Evolutionary conservation across 352 stramenopile species (phyloP), one percentile per base, ranked within the genome.

Genomic region (Pythium biforme): DNA sequence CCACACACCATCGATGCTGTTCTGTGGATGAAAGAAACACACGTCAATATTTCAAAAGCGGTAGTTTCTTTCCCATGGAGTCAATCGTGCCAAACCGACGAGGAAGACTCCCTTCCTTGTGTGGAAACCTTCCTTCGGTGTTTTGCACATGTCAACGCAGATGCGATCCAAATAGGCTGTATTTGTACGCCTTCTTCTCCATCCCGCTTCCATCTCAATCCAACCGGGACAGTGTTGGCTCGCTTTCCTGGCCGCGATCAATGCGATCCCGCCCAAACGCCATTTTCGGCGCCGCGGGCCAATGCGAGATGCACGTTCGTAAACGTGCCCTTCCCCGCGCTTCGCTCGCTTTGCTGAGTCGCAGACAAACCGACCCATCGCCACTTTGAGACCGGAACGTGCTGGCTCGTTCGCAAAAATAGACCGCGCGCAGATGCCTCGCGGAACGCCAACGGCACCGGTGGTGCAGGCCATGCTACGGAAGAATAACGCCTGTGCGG

Each of bases 381-480:
- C 2, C 37, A 43, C 27, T 27, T 20, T 43, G 34, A 59, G 31
- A 51, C 41, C 53, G 52, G 60, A 67, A 67, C 31, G 40, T 51
- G 55, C 62, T 59, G 55, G 55, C 62, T 69, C 62, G 49, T 57
- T 69, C 49, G 33, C 43, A 53, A 43, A 64, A 69, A 69, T 59
- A 69, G 48, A 54, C 49, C 17, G 46, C 39, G 29, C 47, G 20
- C 22, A n/a, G 20, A 52, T 9, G n/a, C n/a, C 34, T 34, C 43
- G 22, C 39, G 33, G 34, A 66, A 55, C 59, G 29, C 50, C 59
- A 66, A 66, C 59, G 43, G 33, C 59, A 66, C 59, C 4, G 9
- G 11, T 14, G 39, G 31, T 49, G 19, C 40, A 19, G 25, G 7
- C 20, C 29, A 15, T 34, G 17, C 9, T 9, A n/a, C 40, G 49